Evolutionary conservation across 805 yeast species (phyloP).

Genomic region (Lachancea cidri): DNA sequence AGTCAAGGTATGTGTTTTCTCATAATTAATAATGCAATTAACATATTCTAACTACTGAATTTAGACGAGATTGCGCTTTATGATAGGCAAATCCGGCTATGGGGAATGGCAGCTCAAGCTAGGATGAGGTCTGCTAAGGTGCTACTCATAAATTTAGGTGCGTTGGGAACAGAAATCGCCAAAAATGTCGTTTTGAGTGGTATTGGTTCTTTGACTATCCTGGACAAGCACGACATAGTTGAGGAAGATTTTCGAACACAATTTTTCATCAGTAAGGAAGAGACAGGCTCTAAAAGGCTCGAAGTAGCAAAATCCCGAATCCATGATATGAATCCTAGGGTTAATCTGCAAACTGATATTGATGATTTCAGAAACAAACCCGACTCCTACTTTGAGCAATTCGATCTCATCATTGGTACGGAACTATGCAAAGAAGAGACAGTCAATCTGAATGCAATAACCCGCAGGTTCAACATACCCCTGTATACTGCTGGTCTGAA

Average conservation of each 20-base stretch:
- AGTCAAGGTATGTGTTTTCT: constrained; percentile 8
- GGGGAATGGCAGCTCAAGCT: constrained; percentile 94
- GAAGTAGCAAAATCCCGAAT: constrained; percentile 53
- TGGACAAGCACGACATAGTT: constrained; percentile 50
- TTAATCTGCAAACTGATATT: constrained; percentile 46
- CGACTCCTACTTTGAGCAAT: constrained; percentile 42
- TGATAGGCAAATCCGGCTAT: constrained; percentile 88
- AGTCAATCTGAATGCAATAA: constrained; percentile 44
- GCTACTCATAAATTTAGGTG: constrained; percentile 65
- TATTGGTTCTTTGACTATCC: constrained; percentile 66
- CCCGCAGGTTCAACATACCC: constrained; percentile 56
- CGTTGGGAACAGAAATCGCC: constrained; percentile 73
- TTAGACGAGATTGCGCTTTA: constrained; percentile 83
- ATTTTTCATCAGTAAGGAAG: constrained; percentile 57
- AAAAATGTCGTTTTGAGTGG: constrained; percentile 89
- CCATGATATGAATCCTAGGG: constrained; percentile 76
- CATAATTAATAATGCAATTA: not conserved
- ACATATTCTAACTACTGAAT: not conserved
- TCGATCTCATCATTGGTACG: constrained; percentile 72
- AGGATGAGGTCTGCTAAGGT: constrained; percentile 67
- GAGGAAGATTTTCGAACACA: constrained; percentile 68
- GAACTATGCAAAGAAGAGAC: constrained; percentile 46
- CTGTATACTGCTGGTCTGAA: constrained; percentile 63
- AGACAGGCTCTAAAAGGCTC: constrained; percentile 52
- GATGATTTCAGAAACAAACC: constrained; percentile 21